Conservation (phyloP, 768 basidiomycete species). For the Tricholoma flavovirens region DNA sequence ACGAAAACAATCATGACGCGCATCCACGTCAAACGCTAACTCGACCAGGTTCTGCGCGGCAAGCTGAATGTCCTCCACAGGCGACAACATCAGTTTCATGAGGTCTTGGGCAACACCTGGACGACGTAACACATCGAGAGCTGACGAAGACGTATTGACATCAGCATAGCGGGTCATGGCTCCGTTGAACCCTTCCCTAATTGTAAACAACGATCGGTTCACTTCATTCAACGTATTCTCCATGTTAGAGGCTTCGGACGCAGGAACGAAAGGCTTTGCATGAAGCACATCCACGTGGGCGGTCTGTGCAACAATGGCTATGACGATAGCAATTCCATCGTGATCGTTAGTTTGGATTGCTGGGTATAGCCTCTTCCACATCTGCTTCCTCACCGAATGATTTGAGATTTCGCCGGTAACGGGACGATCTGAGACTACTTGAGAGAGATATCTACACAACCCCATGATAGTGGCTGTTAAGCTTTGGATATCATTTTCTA, state of each 20-base stretch:
- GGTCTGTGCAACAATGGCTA: slow-evolving; percentile 51
- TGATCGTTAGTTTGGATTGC: slow-evolving; percentile 52
- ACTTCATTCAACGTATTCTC: slow-evolving; percentile 43
- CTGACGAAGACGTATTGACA: slow-evolving; percentile 44
- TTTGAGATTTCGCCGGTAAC: slow-evolving; percentile 22
- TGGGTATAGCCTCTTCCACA: slow-evolving; percentile 70
- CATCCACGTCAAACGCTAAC: slow-evolving; percentile 85
- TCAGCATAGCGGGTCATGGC: slow-evolving; percentile 63
- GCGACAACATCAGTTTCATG: slow-evolving; percentile 74
- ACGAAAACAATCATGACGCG: slow-evolving; percentile 82
- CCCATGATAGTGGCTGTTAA: slow-evolving; percentile 25
- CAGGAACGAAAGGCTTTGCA: slow-evolving; percentile 40
- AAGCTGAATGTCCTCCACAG: slow-evolving; percentile 65
- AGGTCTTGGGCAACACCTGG: slow-evolving; percentile 55
- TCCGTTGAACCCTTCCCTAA: slow-evolving; percentile 59
- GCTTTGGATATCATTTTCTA: slow-evolving; percentile 27
- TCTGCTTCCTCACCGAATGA: slow-evolving; percentile 42
- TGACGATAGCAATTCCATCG: slow-evolving; percentile 51
- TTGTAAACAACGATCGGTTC: slow-evolving; percentile 51
- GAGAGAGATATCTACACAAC: slow-evolving; percentile 26
- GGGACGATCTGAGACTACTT: slow-evolving; percentile 12
- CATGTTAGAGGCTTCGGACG: slow-evolving; percentile 23
- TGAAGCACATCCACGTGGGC: slow-evolving; percentile 65
- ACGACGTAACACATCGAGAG: slow-evolving; percentile 49
- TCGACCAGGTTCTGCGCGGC: slow-evolving; percentile 78